Conservation (phyloP, 768 basidiomycete species). For the Dendrothele bispora region DNA sequence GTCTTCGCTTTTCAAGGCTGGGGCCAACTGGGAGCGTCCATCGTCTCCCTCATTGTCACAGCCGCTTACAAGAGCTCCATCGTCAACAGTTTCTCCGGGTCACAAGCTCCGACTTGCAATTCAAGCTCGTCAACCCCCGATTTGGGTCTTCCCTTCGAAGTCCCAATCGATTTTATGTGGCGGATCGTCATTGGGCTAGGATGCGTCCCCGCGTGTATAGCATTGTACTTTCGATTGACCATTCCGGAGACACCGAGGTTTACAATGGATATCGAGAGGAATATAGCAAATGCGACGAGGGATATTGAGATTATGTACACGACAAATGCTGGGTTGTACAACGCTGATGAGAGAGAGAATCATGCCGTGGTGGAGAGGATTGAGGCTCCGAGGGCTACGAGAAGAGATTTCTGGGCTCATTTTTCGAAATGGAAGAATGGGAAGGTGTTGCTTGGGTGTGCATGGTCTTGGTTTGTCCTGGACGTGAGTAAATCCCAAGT, state of each 20-base stretch:
- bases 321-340: slow-evolving; percentile 41
- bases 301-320: slow-evolving; percentile 81
- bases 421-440: slow-evolving; percentile 75
- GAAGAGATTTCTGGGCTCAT: slow-evolving; percentile 64
- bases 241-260: slow-evolving; percentile 89
- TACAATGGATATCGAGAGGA: slow-evolving; percentile 71
- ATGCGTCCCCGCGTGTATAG: slow-evolving; percentile 74
- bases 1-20: slow-evolving; percentile 87
- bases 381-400: slow-evolving; percentile 66
- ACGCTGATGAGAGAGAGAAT: slow-evolving; percentile 52
- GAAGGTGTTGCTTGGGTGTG: slow-evolving; percentile 74
- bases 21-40: slow-evolving; percentile 78
- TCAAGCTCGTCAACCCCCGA: too few relatives aligned
- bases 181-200: slow-evolving; percentile 89
- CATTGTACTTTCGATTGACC: slow-evolving; percentile 89
- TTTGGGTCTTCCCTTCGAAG: slow-evolving; percentile 34
- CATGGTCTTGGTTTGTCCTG: slow-evolving; percentile 89
- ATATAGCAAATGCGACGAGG: slow-evolving; percentile 50
- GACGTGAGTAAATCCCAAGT: slow-evolving; percentile 52
- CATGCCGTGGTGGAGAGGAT: slow-evolving; percentile 60
- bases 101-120: too few relatives aligned
- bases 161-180: slow-evolving; percentile 76
- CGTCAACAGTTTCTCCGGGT: slow-evolving; percentile 35
- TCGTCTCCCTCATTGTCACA: slow-evolving; percentile 65
- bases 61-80: slow-evolving; percentile 65